Percentiles rank a stretch among this genome's conserved stretches.
phyloP scores from a whole-genome alignment of 2,329 filamentous ascomycete species.

The Mollisiaceae sp. region DNA sequence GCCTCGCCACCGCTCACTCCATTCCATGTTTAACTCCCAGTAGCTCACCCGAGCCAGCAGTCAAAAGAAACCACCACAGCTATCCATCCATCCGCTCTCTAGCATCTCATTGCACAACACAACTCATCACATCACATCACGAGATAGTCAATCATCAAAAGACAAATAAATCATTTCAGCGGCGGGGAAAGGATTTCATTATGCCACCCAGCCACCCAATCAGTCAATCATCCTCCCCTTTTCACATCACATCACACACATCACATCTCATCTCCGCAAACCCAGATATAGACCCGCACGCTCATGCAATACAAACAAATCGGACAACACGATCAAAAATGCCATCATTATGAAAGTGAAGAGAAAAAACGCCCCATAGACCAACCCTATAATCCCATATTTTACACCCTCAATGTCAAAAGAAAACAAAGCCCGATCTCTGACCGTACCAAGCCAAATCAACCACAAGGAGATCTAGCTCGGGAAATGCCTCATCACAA shows the following conservation, averaged over 20 bases:
- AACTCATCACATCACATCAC: neutral
- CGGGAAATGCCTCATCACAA: slow-evolving; percentile 21
- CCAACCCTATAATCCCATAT: slow-evolving; percentile 18
- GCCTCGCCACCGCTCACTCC: too few relatives aligned
- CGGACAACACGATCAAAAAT: neutral
- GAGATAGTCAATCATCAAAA: neutral
- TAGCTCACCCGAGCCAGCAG: too few relatives aligned
- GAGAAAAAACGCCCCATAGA: slow-evolving; percentile 7
- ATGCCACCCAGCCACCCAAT: slow-evolving; percentile 4
- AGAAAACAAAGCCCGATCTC: neutral
- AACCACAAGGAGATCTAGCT: slow-evolving; percentile 17
- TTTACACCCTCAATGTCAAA: slow-evolving; percentile 19
- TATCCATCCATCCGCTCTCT: too few relatives aligned
- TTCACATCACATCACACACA: neutral
- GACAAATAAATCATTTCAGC: neutral
- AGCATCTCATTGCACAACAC: too few relatives aligned
- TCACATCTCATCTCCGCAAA: neutral
- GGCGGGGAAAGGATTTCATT: slow-evolving; percentile 7
- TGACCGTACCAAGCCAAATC: slow-evolving; percentile 9
- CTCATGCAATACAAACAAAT: slow-evolving; percentile 19
- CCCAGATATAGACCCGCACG: slow-evolving; percentile 13
- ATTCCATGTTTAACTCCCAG: too few relatives aligned
- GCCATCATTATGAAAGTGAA: slow-evolving; percentile 13
- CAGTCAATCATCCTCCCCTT: neutral
- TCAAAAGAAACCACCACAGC: too few relatives aligned